A percentile compares a stretch with the other conserved stretches of the same genome.
Conservation (phyloP, 2,329 filamentous ascomycete species). For the Coniella lustricola region DNA sequence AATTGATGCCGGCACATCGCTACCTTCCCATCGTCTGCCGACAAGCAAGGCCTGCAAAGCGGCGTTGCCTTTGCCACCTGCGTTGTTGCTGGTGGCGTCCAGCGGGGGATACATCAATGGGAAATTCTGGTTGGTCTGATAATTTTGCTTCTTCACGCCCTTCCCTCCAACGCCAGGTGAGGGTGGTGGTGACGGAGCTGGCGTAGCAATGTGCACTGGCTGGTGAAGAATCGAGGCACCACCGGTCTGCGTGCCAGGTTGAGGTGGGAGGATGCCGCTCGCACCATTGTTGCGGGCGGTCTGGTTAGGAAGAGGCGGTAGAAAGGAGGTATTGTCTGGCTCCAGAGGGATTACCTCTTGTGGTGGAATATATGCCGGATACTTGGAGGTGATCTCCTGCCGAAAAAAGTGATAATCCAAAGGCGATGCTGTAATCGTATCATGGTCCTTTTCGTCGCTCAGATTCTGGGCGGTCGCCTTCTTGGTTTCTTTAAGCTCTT, state of each 20-base stretch:
- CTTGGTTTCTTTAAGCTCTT: constrained; percentile 69
- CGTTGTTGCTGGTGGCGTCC: constrained; percentile 79
- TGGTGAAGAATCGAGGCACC: constrained; percentile 84
- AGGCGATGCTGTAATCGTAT: constrained; percentile 85
- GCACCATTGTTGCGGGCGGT: constrained; percentile 53
- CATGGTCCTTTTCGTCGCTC: constrained; percentile 56
- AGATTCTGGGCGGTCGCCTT: constrained; percentile 57
- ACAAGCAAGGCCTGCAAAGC: constrained; percentile 74
- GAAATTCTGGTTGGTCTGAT: constrained; percentile 98
- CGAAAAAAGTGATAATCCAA: constrained; percentile 94
- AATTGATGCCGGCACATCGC: constrained; percentile 88
- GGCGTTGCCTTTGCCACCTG: constrained; percentile 81
- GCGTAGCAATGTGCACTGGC: constrained; percentile 97
- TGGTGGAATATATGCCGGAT: constrained; percentile 91
- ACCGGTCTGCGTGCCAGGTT: constrained; percentile 46
- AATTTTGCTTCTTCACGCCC: constrained; percentile 96
- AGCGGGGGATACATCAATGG: constrained; percentile 95
- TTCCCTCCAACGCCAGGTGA: constrained; percentile 84
- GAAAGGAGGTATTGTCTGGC: constrained; percentile 80
- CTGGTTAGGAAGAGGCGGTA: constrained; percentile 77
- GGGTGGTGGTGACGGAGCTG: constrained; percentile 88
- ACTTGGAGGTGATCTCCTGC: constrained; percentile 95
- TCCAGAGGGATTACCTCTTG: constrained; percentile 77
- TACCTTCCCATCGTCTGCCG: constrained; percentile 84
- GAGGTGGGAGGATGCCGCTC: constrained; percentile 54